Percentiles rank a stretch among this genome's conserved stretches.
phyloP scores from a whole-genome alignment of 495 filamentous ascomycete genomes.

The Hypoxylon lienhwacheense region DNA sequence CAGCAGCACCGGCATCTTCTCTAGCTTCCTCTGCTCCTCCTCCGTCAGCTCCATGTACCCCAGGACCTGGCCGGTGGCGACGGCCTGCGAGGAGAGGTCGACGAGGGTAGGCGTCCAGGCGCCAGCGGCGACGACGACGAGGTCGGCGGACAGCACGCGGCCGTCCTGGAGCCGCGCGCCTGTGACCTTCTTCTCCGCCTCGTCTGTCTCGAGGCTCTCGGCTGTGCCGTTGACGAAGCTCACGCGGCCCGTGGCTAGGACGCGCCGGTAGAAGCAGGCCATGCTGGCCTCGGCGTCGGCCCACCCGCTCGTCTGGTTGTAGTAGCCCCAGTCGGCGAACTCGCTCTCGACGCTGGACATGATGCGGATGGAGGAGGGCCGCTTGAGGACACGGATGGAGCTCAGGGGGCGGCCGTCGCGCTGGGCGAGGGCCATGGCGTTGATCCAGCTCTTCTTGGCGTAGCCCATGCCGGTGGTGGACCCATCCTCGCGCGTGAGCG shows the following conservation, averaged over 20 bases:
- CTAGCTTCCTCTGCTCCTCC: constrained; percentile 64
- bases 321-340: constrained; percentile 70
- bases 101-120: constrained; percentile 80
- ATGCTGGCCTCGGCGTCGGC: constrained; percentile 77
- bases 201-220: constrained; percentile 52
- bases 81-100: constrained; percentile 72
- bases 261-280: constrained; percentile 56
- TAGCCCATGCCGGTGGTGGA: constrained; percentile 62
- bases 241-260: constrained; percentile 62
- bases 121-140: constrained; percentile 80
- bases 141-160: constrained; percentile 60
- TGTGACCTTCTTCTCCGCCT: constrained; percentile 34
- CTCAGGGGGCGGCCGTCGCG: constrained; percentile 43
- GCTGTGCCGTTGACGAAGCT: constrained; percentile 66
- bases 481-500: constrained; percentile 42
- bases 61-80: constrained; percentile 79
- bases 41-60: constrained; percentile 72
- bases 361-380: constrained; percentile 52
- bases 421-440: constrained; percentile 53
- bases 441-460: constrained; percentile 64
- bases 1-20: constrained; percentile 70
- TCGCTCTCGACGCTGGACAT: constrained; percentile 51
- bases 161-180: constrained; percentile 62
- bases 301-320: constrained; percentile 83
- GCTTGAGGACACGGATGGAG: constrained; percentile 56